Conservation (phyloP, 805 yeast genomes). For the Metschnikowia henanensis region DNA sequence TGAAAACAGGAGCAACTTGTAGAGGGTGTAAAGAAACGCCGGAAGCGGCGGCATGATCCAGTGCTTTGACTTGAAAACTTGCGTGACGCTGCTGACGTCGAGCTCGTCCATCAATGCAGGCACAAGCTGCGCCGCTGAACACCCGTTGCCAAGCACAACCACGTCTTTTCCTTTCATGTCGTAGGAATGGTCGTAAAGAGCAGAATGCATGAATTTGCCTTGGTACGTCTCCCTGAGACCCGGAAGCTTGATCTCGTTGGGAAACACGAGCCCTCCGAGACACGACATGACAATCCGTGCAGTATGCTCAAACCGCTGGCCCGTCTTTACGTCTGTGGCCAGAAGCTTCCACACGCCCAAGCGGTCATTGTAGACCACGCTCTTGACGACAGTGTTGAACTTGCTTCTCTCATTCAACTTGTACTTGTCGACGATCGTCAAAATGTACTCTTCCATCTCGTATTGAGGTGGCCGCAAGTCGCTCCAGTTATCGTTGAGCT, state of each 20-base stretch:
- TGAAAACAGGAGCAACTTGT: slow-evolving; percentile 25
- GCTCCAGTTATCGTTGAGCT: slow-evolving; percentile 38
- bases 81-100: slow-evolving; percentile 28
- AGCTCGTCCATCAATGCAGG: slow-evolving; percentile 34
- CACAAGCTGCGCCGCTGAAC: slow-evolving; percentile 42
- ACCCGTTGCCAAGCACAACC: slow-evolving; percentile 43
- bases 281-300: slow-evolving; percentile 27
- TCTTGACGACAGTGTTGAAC: slow-evolving; percentile 24
- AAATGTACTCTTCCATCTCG: slow-evolving; percentile 43
- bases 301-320: slow-evolving; percentile 32
- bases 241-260: slow-evolving; percentile 27
- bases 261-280: slow-evolving; percentile 40
- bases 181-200: slow-evolving; percentile 36
- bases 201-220: slow-evolving; percentile 43
- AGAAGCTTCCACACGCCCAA: slow-evolving; percentile 29
- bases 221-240: slow-evolving; percentile 36
- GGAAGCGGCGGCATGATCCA: slow-evolving; percentile 42
- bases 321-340: slow-evolving; percentile 28
- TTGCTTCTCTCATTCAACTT: slow-evolving; percentile 22
- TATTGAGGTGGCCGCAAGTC: slow-evolving; percentile 40
- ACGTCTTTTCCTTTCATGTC: slow-evolving; percentile 35
- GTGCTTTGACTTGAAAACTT: slow-evolving; percentile 37
- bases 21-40: slow-evolving; percentile 18
- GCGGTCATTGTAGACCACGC: slow-evolving; percentile 24
- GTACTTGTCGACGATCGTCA: slow-evolving; percentile 31